These are phyloP conservation scores for Picochlorum sp. DNA, from an alignment of 139 green algal genomes.

Conservation along the genomic window DNA sequence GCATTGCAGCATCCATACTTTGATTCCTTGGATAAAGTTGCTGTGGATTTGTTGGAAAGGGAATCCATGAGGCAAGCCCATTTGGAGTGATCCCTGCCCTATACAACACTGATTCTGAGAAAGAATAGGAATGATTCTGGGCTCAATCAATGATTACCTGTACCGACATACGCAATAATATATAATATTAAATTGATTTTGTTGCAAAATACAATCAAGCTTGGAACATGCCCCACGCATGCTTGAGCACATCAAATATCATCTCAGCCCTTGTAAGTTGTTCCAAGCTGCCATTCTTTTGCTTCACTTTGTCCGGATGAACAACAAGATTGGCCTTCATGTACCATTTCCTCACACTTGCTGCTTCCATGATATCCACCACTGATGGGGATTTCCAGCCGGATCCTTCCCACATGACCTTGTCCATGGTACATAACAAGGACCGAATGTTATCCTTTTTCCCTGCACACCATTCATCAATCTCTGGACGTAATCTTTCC, in stretches of 20 bases:
- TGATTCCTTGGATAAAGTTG: slow-evolving; percentile 66
- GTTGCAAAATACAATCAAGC: background rate
- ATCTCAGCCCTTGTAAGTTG: slow-evolving; percentile 81
- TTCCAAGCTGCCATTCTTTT: slow-evolving; percentile 71
- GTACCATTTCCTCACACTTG: slow-evolving; percentile 67
- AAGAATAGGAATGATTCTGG: too few species aligned
- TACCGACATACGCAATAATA: too few species aligned
- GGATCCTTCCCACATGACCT: slow-evolving; percentile 77
- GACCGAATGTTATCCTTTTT: slow-evolving; percentile 83
- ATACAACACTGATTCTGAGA: background rate
- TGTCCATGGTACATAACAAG: slow-evolving; percentile 73
- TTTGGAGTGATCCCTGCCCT: slow-evolving; percentile 1
- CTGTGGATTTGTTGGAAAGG: slow-evolving; percentile 64
- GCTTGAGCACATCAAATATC: slow-evolving; percentile 86
- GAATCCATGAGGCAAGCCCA: slow-evolving; percentile 16
- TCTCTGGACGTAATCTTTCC: slow-evolving; percentile 38
- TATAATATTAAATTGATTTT: too few species aligned
- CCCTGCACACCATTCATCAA: slow-evolving; percentile 50
- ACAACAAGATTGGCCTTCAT: slow-evolving; percentile 88
- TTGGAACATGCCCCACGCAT: slow-evolving; percentile 60
- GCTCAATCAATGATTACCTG: too few species aligned
- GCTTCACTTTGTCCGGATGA: slow-evolving; percentile 91
- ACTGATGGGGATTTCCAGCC: slow-evolving; percentile 68
- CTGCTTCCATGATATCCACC: slow-evolving; percentile 71
- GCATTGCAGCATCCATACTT: slow-evolving; percentile 94